These are phyloP conservation scores for Candida tibetensis DNA, from an alignment of 805 yeast genomes.

Conservation along the genomic window DNA sequence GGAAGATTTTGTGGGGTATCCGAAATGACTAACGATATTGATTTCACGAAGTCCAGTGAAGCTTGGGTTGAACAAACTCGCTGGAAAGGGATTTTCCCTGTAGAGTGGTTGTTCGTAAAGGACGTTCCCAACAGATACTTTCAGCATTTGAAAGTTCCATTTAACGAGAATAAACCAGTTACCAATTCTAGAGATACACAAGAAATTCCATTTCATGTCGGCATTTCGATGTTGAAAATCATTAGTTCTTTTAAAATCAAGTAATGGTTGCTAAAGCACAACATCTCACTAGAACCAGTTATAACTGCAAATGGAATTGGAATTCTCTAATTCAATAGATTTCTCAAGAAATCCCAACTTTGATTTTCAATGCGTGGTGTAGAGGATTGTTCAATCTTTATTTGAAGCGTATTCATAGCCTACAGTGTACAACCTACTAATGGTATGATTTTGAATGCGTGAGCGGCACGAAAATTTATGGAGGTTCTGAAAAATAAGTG, in stretches of 20 bases:
- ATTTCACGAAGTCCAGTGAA: conserved; percentile 35
- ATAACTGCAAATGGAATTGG: no score
- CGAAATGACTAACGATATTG: conserved; percentile 44
- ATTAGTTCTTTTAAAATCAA: conserved; percentile 27
- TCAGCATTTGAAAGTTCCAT: conserved; percentile 42
- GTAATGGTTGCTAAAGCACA: no score
- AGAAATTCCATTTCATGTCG: conserved; percentile 50
- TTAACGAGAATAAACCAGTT: conserved; percentile 50
- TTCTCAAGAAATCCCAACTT: no score
- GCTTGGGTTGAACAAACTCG: conserved; percentile 48
- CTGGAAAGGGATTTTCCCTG: conserved; percentile 53
- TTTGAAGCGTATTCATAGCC: no score
- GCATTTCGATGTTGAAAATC: conserved; percentile 45
- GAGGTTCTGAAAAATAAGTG: no score
- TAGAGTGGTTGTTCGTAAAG: conserved; percentile 51
- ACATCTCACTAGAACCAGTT: no score
- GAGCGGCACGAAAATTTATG: no score
- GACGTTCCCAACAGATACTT: conserved; percentile 50
- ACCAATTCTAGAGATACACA: conserved; percentile 63
- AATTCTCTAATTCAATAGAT: no score
- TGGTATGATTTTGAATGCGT: no score
- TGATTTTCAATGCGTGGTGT: no score
- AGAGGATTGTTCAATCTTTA: no score
- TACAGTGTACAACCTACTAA: no score
- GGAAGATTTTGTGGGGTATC: conserved; percentile 60